Evolutionary conservation across 352 stramenopile genomes (phyloP), one percentile per base, ranked within the genome.

Genomic region (Globisporangium apiculatum): DNA sequence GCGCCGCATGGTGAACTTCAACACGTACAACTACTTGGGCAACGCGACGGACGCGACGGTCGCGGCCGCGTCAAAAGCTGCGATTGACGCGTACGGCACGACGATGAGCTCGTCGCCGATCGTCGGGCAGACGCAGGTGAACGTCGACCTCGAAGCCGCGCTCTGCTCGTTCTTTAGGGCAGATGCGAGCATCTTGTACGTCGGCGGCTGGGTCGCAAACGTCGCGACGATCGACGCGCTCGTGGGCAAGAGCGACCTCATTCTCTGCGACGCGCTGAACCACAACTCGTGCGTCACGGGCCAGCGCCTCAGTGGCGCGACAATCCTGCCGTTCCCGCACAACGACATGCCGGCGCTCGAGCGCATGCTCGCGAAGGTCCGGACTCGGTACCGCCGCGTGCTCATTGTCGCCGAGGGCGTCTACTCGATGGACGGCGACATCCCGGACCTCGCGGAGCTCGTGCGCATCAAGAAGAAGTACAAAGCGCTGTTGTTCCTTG

Each of bases 21-120:
- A 91, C 70, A 91, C 83, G 49, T 92, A 92, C 73, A 92, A 92
- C 58, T 92, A 92, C 58, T 70, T 92, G 14, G 83, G 83, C 17
- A 86, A 91, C 50, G 79, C 83, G 2, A 83, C 72, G 35, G 71
- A 90, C 64, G 55, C 62, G 12, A 65, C 71, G 24, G 78, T 90
- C 12, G 71, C 71, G 15, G 64, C 66, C 53, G 80, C 75, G 17
- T 79, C 76, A 3, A 82, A 84, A 61, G 65, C 71, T 17, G 83
- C 66, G 31, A 87, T 92, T 47, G 68, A 86, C 4, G 69, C 80
- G 53, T 89, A 89, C 51, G 83, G 83, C 41, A 87, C 78, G 38
- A 88, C 79, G 1, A 92, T 92, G 83, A 87, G 75, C 37, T 92
- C 79, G 47, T 90, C 79, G 15, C 79, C 83, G 43, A 92, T 90